Percentiles rank a stretch among this genome's conserved stretches.
These are phyloP conservation scores for Mycena sp. DNA, from an alignment of 1,284 basidiomycete genomes.

Conservation along the genomic window DNA sequence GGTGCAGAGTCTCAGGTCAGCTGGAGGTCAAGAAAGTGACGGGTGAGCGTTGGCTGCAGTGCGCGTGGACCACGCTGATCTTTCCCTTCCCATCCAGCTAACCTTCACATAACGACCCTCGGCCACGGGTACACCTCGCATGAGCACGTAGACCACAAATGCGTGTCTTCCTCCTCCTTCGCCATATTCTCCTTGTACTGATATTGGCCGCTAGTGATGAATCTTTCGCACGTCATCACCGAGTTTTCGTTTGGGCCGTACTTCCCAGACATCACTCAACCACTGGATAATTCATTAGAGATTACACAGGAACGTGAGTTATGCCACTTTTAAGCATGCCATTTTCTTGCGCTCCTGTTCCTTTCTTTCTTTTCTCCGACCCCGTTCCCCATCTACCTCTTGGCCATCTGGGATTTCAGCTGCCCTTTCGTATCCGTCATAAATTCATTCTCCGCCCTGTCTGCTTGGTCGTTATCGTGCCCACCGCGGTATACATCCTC, in stretches of 20 bases:
- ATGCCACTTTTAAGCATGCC: too few species aligned
- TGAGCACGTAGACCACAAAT: constrained; percentile 86
- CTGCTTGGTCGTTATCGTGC: not conserved
- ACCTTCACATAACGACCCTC: constrained; percentile 89
- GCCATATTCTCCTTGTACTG: not conserved
- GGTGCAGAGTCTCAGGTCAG: constrained; percentile 89
- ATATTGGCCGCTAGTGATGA: constrained; percentile 76
- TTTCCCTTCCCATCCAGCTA: constrained; percentile 57
- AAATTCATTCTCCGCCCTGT: not conserved
- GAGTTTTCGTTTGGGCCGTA: constrained; percentile 98
- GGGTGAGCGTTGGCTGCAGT: constrained; percentile 52
- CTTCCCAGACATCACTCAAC: constrained; percentile 96
- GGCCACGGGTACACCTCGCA: constrained; percentile 93
- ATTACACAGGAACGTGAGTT: constrained; percentile 80
- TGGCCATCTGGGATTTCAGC: too few species aligned
- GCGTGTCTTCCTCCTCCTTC: constrained; percentile 55
- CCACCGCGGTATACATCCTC: too few species aligned
- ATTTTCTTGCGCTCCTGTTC: too few species aligned
- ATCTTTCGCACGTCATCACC: constrained; percentile 94
- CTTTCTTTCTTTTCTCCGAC: not conserved
- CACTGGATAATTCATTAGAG: constrained; percentile 92
- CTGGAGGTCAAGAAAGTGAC: constrained; percentile 92
- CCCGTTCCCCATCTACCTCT: too few species aligned
- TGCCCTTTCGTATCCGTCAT: too few species aligned
- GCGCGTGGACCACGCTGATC: not conserved